Evolutionary conservation across 805 yeast species (phyloP).

Genomic region (Myxozyma melibiosi): DNA sequence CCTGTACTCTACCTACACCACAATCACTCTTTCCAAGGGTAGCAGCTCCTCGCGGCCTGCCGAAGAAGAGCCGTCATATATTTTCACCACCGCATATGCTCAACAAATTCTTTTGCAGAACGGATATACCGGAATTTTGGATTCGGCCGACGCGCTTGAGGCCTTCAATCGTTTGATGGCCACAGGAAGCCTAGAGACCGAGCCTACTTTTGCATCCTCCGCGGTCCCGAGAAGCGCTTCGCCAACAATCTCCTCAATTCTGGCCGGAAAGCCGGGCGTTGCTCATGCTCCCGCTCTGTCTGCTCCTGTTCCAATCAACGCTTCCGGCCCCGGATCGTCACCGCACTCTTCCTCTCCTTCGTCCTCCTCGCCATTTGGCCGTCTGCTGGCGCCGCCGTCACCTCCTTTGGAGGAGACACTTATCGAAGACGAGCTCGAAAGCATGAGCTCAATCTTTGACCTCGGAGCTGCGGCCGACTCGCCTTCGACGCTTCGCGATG

Average conservation of each 20-base stretch:
- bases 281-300: constrained; percentile 7
- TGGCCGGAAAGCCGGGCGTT: constrained; percentile 7
- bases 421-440: neutral
- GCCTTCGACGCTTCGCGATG: neutral
- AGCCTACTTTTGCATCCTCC: too few species aligned
- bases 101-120: constrained; percentile 20
- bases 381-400: constrained; percentile 13
- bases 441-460: constrained; percentile 1
- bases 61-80: neutral
- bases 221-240: neutral
- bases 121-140: constrained; percentile 23
- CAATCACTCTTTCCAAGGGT: neutral
- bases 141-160: constrained; percentile 22
- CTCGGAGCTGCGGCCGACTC: neutral
- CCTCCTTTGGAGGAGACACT: constrained; percentile 11
- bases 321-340: neutral
- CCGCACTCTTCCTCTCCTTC: neutral
- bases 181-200: neutral
- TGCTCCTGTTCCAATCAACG: neutral
- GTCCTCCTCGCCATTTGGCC: neutral
- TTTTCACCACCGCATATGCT: constrained; percentile 24
- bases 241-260: neutral
- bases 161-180: constrained; percentile 15
- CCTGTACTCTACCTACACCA: neutral
- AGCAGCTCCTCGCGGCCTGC: neutral